A percentile compares a stretch with the other conserved stretches of the same genome.
phyloP scores from a whole-genome alignment of 768 basidiomycete genomes.

The Tricholoma matsutake region DNA sequence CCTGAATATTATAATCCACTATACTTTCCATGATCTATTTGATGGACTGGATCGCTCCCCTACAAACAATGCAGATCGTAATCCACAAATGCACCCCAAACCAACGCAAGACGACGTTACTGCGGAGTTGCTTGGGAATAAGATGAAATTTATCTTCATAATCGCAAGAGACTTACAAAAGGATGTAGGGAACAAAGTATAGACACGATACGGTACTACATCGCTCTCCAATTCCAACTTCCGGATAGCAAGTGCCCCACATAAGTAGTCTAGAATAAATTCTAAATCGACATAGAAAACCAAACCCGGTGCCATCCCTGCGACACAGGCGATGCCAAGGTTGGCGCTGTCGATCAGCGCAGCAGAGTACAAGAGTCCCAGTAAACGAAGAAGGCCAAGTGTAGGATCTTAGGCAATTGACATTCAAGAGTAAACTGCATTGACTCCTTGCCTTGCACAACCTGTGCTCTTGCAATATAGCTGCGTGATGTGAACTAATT shows the following conservation, averaged over 20 bases:
- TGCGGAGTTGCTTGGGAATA: constrained; percentile 38
- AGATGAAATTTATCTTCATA: not conserved
- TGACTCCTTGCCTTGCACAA: too few relatives aligned
- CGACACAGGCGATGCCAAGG: constrained; percentile 31
- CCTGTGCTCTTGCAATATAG: too few relatives aligned
- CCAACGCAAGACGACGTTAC: constrained; percentile 37
- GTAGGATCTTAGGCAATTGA: too few relatives aligned
- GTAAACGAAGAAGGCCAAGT: too few relatives aligned
- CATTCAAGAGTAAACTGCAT: too few relatives aligned
- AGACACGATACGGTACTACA: constrained; percentile 39
- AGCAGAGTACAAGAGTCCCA: constrained; percentile 31
- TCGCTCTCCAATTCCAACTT: constrained; percentile 28
- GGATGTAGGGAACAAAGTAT: constrained; percentile 42
- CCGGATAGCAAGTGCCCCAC: constrained; percentile 11
- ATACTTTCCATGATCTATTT: too few relatives aligned
- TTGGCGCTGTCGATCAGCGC: constrained; percentile 35
- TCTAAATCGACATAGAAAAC: constrained; percentile 13
- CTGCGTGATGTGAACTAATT: too few relatives aligned
- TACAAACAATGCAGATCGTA: constrained; percentile 34
- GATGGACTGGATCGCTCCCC: constrained; percentile 37
- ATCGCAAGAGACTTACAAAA: constrained; percentile 29
- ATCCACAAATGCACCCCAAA: constrained; percentile 42
- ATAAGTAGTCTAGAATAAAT: not conserved
- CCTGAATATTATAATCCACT: too few relatives aligned
- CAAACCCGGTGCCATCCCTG: constrained; percentile 35